These are phyloP conservation scores for Ophiorrhiza pumila DNA, from an alignment of 257 asterid genomes.

Conservation along the genomic window DNA sequence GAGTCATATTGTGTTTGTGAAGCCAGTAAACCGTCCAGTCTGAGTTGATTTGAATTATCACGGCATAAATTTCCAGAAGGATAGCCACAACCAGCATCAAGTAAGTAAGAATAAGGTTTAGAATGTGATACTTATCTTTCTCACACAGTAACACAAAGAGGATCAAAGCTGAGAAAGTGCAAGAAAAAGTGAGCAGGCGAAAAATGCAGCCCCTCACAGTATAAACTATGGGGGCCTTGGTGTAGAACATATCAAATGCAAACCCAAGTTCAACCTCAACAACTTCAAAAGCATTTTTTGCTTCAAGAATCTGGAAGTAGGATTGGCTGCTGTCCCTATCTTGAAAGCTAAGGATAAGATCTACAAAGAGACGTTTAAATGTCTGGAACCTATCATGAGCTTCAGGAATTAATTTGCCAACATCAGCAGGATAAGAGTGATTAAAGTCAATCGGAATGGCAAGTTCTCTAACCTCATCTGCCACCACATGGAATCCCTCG, in stretches of 20 bases:
- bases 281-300: slow-evolving; percentile 32
- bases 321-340: slow-evolving; percentile 42
- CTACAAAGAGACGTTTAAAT: slow-evolving; percentile 49
- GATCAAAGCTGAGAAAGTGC: slow-evolving; percentile 20
- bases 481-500: slow-evolving; percentile 36
- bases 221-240: slow-evolving; percentile 37
- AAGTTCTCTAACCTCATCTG: slow-evolving; percentile 34
- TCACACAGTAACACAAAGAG: slow-evolving; percentile 23
- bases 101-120: slow-evolving; percentile 37
- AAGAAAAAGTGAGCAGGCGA: slow-evolving; percentile 24
- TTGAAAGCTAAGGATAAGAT: slow-evolving; percentile 51
- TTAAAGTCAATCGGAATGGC: slow-evolving; percentile 23
- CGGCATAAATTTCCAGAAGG: slow-evolving; percentile 32
- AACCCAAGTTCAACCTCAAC: slow-evolving; percentile 51
- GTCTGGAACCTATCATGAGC: slow-evolving; percentile 34
- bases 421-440: slow-evolving; percentile 9
- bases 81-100: slow-evolving; percentile 34
- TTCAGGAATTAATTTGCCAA: slow-evolving; percentile 14
- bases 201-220: slow-evolving; percentile 25
- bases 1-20: not conserved
- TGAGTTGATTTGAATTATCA: slow-evolving; percentile 18
- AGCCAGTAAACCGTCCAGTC: slow-evolving; percentile 41
- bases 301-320: slow-evolving; percentile 19
- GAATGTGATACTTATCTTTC: slow-evolving; percentile 15
- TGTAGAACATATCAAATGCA: slow-evolving; percentile 45